Evolutionary conservation across 1,139 yeast species (phyloP).

Genomic region (Taphrina pruni): DNA sequence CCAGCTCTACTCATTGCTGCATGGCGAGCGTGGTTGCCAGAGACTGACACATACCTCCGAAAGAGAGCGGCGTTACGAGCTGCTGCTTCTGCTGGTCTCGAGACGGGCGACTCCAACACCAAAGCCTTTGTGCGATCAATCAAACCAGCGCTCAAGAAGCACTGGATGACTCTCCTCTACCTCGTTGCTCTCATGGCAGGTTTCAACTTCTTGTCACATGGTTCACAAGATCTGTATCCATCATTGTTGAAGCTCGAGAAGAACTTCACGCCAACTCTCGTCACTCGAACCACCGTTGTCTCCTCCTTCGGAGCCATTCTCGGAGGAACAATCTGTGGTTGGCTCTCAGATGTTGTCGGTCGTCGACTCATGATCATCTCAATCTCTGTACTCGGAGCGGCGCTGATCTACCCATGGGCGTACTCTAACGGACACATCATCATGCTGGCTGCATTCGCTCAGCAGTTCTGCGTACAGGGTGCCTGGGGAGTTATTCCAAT

Average conservation of each 20-base stretch:
- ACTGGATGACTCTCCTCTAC: constrained; percentile 57
- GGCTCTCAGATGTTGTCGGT: constrained; percentile 64
- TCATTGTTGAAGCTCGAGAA: constrained; percentile 65
- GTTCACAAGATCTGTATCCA: constrained; percentile 76
- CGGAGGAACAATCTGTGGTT: constrained; percentile 71
- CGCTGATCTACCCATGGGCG: constrained; percentile 76
- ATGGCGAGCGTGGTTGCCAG: constrained; percentile 65
- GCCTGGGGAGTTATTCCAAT: constrained; percentile 88
- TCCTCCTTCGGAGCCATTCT: constrained; percentile 73
- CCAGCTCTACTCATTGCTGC: constrained; percentile 63
- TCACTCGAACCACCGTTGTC: constrained; percentile 71
- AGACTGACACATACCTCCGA: constrained; percentile 59
- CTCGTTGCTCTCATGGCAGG: constrained; percentile 66
- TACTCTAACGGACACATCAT: constrained; percentile 62
- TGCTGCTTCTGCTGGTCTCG: constrained; percentile 42
- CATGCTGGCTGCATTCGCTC: constrained; percentile 68
- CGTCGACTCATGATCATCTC: constrained; percentile 64
- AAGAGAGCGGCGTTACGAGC: constrained; percentile 58
- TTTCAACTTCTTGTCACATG: constrained; percentile 73
- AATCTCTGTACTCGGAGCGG: constrained; percentile 72
- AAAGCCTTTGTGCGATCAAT: constrained; percentile 51
- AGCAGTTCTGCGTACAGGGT: constrained; percentile 84
- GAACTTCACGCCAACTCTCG: constrained; percentile 58
- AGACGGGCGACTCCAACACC: constrained; percentile 60
- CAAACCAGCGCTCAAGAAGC: constrained; percentile 49